Evolutionary conservation across 176 grass and related monocot genomes (phyloP).

Genomic region (Triticum aestivum): IWGSC_CS_RefSeq_v2.1 NC_057794.1:515384337-515384836

Average conservation of each 20-base stretch:
- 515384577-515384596: background rate
- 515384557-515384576: background rate
- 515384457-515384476: background rate
- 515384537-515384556: background rate
- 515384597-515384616: background rate
- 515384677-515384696: background rate
- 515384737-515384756: background rate
- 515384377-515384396: conserved; percentile 1
- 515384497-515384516: background rate
- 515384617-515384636: conserved; percentile 3
- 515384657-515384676: background rate
- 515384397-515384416: background rate
- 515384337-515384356: conserved; percentile 6
- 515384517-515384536: conserved; percentile 8
- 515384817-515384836: background rate
- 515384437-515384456: background rate
- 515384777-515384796: background rate
- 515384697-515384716: background rate
- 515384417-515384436: background rate
- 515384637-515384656: background rate
- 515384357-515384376: background rate
- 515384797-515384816: background rate
- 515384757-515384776: conserved; percentile 2
- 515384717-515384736: background rate
- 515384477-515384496: background rate